Evolutionary conservation across 1,139 yeast genomes (phyloP), one percentile per base, ranked within the genome.

Genomic region (Pneumocystis jirovecii): DNA sequence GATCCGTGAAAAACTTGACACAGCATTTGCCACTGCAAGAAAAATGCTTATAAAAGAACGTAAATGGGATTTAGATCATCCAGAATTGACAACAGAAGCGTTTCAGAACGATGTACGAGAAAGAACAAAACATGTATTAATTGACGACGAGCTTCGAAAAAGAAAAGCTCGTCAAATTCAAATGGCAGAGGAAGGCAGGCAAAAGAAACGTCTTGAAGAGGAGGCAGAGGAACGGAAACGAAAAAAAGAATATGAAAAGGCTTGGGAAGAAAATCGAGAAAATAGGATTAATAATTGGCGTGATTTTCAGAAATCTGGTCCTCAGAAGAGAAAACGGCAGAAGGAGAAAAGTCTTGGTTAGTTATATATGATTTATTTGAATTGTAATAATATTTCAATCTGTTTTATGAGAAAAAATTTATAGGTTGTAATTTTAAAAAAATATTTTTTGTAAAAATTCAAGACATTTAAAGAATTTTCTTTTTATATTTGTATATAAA

Each of bases 251-350:
- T 71, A 77, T 73, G 70, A 78, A 73, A 74, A 78, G 65, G 77
- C 78, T 42, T 86, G 91, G 91, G 90, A 85, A 70, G 83, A 81
- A 65, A 80, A 79, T 21, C 69, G 89, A 65, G 89, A 84, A 64
- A 74, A 74, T 2, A 74, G 91, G 61, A 89, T 86, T 8, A 75
- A 76, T 29, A 83, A 78, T 71, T 86, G 91, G 91, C 75, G 89
- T 65, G 75, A 74, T 8, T 86, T 82, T 71, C 74, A 77, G 17
- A 74, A 77, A 45, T 79, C 79, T 68, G 76, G 57, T 50, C 57
- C 57, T 25, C 34, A 12, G 10, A 50, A 50, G 7, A 50, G 10
- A 25, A 50, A 50, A 25, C 12, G n/a, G 31, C 31, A 50, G 12
- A 50, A 50, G 3, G n/a, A 21, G n/a, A 50, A 25, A 4, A 21